Conservation (phyloP, 2,329 filamentous ascomycete species). For the Geosmithia putterillii region DNA sequence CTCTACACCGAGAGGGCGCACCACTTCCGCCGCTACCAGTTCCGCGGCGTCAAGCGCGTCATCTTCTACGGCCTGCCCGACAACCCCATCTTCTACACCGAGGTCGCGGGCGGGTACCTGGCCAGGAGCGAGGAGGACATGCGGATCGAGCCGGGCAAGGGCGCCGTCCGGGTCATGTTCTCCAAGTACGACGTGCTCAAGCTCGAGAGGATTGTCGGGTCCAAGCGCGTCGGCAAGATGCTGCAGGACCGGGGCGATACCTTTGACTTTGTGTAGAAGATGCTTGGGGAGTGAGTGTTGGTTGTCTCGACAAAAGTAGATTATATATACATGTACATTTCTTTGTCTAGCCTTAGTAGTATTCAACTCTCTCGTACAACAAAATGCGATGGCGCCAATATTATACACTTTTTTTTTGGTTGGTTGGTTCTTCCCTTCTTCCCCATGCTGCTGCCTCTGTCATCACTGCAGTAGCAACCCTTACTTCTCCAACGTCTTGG, state of each 20-base stretch:
- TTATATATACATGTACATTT: neutral
- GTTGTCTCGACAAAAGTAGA: neutral
- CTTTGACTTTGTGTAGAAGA: conserved; percentile 78
- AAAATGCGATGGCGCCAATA: conserved; percentile 12
- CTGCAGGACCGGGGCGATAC: conserved; percentile 74
- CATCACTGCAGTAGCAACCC: neutral
- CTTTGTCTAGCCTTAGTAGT: neutral
- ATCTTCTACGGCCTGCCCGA: conserved; percentile 86
- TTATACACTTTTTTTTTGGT: neutral
- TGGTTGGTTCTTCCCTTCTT: conserved; percentile 13
- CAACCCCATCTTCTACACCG: conserved; percentile 70
- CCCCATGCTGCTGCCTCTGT: too few species aligned
- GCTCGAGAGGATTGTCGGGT: conserved; percentile 79
- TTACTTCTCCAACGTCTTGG: conserved; percentile 12
- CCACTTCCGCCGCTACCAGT: conserved; percentile 80
- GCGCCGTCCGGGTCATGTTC: conserved; percentile 54
- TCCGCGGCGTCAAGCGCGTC: conserved; percentile 72
- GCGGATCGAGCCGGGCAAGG: conserved; percentile 44
- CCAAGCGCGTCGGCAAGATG: conserved; percentile 71
- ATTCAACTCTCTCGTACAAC: conserved; percentile 6
- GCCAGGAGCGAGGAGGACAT: conserved; percentile 44
- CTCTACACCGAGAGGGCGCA: conserved; percentile 94
- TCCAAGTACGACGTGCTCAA: conserved; percentile 83
- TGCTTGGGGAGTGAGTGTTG: neutral
- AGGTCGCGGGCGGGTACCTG: conserved; percentile 60